Evolutionary conservation across 306 rosid species (phyloP).

Genomic region (Mimosa bimucronata): DNA sequence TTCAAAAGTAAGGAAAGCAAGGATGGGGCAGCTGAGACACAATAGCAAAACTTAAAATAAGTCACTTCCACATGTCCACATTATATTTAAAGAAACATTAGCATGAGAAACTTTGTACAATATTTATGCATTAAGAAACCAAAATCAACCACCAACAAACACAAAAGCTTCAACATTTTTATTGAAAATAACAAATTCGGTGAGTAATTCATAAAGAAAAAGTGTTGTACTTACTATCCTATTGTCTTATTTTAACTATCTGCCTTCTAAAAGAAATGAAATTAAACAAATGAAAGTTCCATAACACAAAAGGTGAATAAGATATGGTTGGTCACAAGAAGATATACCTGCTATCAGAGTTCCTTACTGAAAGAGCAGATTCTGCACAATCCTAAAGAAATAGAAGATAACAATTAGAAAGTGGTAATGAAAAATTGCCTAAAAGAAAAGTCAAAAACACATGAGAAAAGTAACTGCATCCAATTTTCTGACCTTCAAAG

Average conservation of each 20-base stretch:
- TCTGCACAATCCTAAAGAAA: slow-evolving; percentile 62
- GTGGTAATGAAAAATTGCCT: slow-evolving; percentile 26
- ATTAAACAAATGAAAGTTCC: not conserved
- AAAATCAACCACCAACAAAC: slow-evolving; percentile 6
- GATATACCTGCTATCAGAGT: slow-evolving; percentile 62
- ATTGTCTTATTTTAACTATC: no score
- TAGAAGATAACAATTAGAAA: slow-evolving; percentile 27
- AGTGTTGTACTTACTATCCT: not conserved
- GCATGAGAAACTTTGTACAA: slow-evolving; percentile 22
- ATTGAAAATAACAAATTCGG: not conserved
- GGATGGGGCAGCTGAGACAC: slow-evolving; percentile 60
- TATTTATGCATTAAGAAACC: not conserved
- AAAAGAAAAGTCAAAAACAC: slow-evolving; percentile 6
- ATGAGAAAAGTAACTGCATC: slow-evolving; percentile 26
- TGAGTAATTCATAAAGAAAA: slow-evolving; percentile 19
- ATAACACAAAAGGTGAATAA: slow-evolving; percentile 32
- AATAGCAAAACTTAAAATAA: slow-evolving; percentile 28
- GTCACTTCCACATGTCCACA: slow-evolving; percentile 30
- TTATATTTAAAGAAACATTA: slow-evolving; percentile 2
- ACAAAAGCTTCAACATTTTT: slow-evolving; percentile 22
- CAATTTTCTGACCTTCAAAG: slow-evolving; percentile 48
- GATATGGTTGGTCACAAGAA: slow-evolving; percentile 26
- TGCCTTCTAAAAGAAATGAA: not conserved
- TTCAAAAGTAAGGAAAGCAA: slow-evolving; percentile 47
- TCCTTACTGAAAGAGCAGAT: slow-evolving; percentile 52